phyloP scores from a whole-genome alignment of 352 stramenopile genomes.

The Pythium brassicae region DNA sequence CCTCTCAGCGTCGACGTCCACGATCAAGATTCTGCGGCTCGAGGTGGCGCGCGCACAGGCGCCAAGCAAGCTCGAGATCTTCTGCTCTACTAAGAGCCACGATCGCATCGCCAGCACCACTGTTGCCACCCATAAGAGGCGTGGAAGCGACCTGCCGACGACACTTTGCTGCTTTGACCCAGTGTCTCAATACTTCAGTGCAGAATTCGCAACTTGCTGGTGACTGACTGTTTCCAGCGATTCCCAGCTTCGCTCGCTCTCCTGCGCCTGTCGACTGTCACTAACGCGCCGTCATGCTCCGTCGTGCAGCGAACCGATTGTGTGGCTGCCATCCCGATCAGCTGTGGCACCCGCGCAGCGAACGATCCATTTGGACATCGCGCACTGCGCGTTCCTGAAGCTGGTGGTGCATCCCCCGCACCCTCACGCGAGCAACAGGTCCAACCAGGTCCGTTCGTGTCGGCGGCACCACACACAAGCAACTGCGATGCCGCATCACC shows the following conservation, averaged over 20 bases:
- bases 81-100: background rate
- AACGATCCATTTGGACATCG: constrained; percentile 14
- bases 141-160: no score
- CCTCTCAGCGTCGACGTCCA: background rate
- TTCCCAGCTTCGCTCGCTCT: background rate
- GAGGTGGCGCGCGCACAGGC: constrained; percentile 1
- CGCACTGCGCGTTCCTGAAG: constrained; percentile 27
- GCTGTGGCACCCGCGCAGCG: constrained; percentile 4
- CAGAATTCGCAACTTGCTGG: constrained; percentile 21
- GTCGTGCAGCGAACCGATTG: constrained; percentile 1
- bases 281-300: background rate
- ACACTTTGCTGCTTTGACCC: constrained; percentile 8
- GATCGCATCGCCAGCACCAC: background rate
- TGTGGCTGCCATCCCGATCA: constrained; percentile 1
- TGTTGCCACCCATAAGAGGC: background rate
- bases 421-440: constrained; percentile 1
- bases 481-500: no score
- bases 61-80: constrained; percentile 8
- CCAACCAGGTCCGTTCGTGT: constrained; percentile 16
- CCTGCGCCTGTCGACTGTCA: background rate
- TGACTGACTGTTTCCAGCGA: background rate
- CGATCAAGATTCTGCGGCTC: constrained; percentile 7
- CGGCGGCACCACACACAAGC: background rate
- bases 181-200: constrained; percentile 31
- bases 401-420: constrained; percentile 19